Base-by-base conservation (phyloP, 1,284 basidiomycete genomes). In the Leccinum griseonigrum region DNA sequence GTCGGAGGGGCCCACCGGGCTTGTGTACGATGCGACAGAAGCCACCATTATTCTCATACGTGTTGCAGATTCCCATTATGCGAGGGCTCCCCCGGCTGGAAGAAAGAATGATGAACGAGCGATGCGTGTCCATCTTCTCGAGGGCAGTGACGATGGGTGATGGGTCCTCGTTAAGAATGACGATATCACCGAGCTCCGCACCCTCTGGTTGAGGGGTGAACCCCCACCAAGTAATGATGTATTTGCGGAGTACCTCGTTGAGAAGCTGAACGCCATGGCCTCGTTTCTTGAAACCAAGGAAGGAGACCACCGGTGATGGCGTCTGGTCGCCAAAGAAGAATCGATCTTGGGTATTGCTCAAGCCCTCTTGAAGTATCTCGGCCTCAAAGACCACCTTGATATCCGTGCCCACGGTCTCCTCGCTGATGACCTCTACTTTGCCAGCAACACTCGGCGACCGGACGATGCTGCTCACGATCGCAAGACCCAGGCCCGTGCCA, bases 401-500 rank as follows among this genome's bases (percentile, higher is more conserved):
- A 72, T 97, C 95, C 6, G 95, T 98, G n/a, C 95, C 95, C 56
- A 88, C 81, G 26, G 87, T 92, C 75, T 96, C 94, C 60, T 92
- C 87, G 66, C 91, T 94, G 85, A 88, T 87, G 8, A 95, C 92
- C 66, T 95, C 92, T 54, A 93, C 87, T 71, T 94, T 94, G 61
- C 96, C 96, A 56, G 89, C 86, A 61, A 97, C 87, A 61, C 89
- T 91, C 43, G 93, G 89, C 13, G 93, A 94, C 28, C 87, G 87
- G 34, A 97, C 87, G 61, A 95, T 95, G 68, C 91, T 95, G 79
- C 94, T 95, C 72, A 98, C 96, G 67, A 98, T 98, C 26, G 96
- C 95, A 26, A 98, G 85, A n/a, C 96, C 96, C 3, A 98, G 84
- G 16, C 96, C 96, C 1, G 96, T 98, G 1, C 96, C 96, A 2